Conservation (phyloP, 78 protist genomes). For the Dictyostelium purpureum region DNA sequence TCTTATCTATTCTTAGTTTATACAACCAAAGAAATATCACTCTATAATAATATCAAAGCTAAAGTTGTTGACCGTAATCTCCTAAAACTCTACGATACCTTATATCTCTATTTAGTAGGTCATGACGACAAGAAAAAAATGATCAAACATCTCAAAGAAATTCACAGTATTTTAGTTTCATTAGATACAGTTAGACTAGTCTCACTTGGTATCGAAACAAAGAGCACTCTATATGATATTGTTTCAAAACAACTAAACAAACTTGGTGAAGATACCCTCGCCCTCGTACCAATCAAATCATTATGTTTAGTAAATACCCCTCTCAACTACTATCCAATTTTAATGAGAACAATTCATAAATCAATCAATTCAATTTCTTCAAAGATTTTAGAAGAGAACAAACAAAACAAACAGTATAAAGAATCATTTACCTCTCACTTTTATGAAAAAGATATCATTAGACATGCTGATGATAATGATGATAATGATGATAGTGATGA, state of each 20-base stretch:
- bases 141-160: no score
- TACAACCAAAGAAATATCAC: no score
- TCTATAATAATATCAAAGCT: no score
- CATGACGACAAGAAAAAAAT: no score
- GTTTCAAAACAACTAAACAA: background rate
- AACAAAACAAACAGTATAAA: background rate
- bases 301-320: background rate
- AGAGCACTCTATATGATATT: background rate
- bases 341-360: background rate
- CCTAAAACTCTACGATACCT: no score
- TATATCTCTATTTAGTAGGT: no score
- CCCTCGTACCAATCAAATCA: background rate
- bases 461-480: background rate
- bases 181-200: background rate
- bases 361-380: background rate
- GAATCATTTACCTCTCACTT: background rate
- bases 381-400: background rate
- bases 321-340: background rate
- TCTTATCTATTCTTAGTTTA: no score
- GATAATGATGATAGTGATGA: background rate
- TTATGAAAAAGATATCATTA: background rate
- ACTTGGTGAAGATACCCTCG: background rate
- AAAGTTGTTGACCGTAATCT: no score
- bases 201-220: background rate
- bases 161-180: constrained; percentile 1